Conservation (phyloP, 495 filamentous ascomycete genomes). For the Penicillium dipodomyicola region DNA sequence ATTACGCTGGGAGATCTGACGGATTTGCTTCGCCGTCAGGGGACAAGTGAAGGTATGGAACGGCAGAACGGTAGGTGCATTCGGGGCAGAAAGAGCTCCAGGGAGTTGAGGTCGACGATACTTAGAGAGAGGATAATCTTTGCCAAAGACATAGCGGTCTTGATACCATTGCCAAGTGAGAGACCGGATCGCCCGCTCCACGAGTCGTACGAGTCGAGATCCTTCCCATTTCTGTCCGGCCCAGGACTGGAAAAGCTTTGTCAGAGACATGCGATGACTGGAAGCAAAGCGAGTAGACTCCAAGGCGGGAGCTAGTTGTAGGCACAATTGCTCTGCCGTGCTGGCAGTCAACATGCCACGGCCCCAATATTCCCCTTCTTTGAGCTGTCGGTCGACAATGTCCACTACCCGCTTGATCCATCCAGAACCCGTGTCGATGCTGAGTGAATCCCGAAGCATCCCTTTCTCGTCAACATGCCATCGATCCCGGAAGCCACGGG, state of each 20-base stretch:
- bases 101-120: conserved; percentile 80
- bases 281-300: conserved; percentile 31
- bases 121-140: conserved; percentile 52
- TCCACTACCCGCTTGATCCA: conserved; percentile 96
- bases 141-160: conserved; percentile 68
- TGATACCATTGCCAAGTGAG: conserved; percentile 86
- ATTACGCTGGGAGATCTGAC: conserved; percentile 93
- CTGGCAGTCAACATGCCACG: conserved; percentile 62
- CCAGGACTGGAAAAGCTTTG: conserved; percentile 62
- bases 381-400: conserved; percentile 88
- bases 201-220: conserved; percentile 74
- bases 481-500: conserved; percentile 72
- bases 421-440: conserved; percentile 59
- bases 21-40: conserved; percentile 87
- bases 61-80: conserved; percentile 92
- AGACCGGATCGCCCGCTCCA: conserved; percentile 78
- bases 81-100: conserved; percentile 70
- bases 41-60: conserved; percentile 99
- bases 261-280: conserved; percentile 36
- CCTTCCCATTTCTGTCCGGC: conserved; percentile 81
- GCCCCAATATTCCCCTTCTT: conserved; percentile 86
- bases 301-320: conserved; percentile 42
- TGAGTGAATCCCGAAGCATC: conserved; percentile 73
- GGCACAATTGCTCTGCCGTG: conserved; percentile 50
- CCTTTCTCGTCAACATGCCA: conserved; percentile 93